These are phyloP conservation scores for Candida chilensis DNA, from an alignment of 805 yeast species.

Conservation along the genomic window DNA sequence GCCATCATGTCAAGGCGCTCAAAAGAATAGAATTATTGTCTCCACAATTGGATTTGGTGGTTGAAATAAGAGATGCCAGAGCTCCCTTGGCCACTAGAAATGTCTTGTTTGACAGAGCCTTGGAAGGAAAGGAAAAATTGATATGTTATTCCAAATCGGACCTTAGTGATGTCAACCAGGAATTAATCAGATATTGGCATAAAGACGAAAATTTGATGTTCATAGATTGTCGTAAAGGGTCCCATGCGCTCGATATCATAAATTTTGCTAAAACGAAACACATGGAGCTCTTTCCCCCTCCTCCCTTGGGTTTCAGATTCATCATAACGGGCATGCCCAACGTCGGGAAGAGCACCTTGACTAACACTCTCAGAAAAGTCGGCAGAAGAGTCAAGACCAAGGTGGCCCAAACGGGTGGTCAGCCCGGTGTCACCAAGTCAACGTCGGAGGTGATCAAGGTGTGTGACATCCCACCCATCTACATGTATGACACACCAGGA, in stretches of 20 bases:
- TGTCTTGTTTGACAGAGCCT: conserved; percentile 60
- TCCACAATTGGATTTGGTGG: conserved; percentile 71
- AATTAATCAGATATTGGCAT: neutral
- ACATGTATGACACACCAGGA: conserved; percentile 88
- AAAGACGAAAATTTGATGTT: conserved; percentile 33
- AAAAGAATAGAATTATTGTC: conserved; percentile 56
- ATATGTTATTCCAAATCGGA: conserved; percentile 76
- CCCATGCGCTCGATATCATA: conserved; percentile 42
- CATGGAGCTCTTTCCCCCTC: conserved; percentile 46
- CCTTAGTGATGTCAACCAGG: conserved; percentile 26
- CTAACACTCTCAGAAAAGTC: conserved; percentile 59
- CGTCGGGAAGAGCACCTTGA: conserved; percentile 89
- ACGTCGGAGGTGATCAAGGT: conserved; percentile 72
- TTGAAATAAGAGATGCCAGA: conserved; percentile 83
- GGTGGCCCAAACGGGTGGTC: conserved; percentile 79
- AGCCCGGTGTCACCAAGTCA: conserved; percentile 83
- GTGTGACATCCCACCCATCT: conserved; percentile 49
- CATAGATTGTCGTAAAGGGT: conserved; percentile 46
- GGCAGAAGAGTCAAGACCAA: conserved; percentile 33
- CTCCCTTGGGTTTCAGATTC: conserved; percentile 75
- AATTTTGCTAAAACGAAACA: conserved; percentile 37
- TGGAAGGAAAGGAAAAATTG: conserved; percentile 46
- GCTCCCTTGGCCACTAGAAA: conserved; percentile 85
- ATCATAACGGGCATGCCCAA: conserved; percentile 94
- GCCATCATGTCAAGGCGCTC: conserved; percentile 82